Percentiles rank a stretch among this genome's conserved stretches.
Evolutionary conservation across 1,284 basidiomycete genomes (phyloP).

Genomic region (Naganishia sp.): DNA sequence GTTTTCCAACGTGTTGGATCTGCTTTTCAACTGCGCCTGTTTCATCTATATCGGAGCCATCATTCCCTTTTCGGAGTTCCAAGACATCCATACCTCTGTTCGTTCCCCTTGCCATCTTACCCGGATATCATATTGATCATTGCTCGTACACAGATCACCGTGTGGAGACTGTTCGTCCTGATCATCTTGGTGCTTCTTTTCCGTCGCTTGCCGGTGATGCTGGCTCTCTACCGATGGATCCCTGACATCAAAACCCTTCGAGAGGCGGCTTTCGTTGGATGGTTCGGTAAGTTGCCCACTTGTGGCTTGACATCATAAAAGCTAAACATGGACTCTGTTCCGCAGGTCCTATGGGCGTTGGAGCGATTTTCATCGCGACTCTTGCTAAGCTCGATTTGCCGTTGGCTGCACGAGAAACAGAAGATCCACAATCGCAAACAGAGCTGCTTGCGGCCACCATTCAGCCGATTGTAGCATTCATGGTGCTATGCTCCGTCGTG

Average conservation of each 20-base stretch:
- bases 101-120: conserved; percentile 21
- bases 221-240: conserved; percentile 81
- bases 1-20: conserved; percentile 93
- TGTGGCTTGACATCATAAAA: background rate
- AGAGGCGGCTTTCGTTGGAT: conserved; percentile 76
- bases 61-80: conserved; percentile 84
- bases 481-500: conserved; percentile 83
- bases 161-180: conserved; percentile 80
- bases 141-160: conserved; percentile 57
- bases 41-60: conserved; percentile 93
- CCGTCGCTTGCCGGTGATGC: conserved; percentile 77
- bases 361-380: conserved; percentile 86
- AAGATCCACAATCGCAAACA: conserved; percentile 59
- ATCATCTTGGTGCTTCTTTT: conserved; percentile 76
- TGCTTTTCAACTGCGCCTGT: conserved; percentile 79
- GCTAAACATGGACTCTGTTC: conserved; percentile 4
- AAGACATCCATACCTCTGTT: conserved; percentile 63
- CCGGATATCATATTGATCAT: conserved; percentile 5
- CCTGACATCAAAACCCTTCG: conserved; percentile 89
- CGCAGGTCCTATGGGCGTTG: conserved; percentile 72
- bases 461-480: conserved; percentile 85
- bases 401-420: conserved; percentile 47
- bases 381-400: conserved; percentile 73
- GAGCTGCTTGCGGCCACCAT: conserved; percentile 72
- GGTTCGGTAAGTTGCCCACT: conserved; percentile 66